Conservation (phyloP, 192 early-diverging fungal genomes). For the Coemansia sp. region DNA sequence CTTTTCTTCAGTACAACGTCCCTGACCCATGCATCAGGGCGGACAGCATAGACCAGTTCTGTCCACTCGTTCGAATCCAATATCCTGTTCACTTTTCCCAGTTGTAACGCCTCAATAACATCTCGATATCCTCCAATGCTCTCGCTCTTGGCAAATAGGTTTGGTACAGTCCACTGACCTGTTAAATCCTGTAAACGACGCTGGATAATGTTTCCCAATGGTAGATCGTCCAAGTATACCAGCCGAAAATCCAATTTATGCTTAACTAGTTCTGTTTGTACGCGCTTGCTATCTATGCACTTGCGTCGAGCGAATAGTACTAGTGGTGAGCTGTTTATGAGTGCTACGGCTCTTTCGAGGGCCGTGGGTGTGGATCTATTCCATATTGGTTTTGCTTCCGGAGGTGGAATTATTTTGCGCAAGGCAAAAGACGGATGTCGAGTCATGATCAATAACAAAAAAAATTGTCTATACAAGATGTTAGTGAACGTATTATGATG, state of each 20-base stretch:
- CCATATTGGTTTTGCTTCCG: slow-evolving; percentile 26
- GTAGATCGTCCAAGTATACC: slow-evolving; percentile 31
- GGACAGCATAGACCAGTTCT: slow-evolving; percentile 35
- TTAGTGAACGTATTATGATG: background rate
- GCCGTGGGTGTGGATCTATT: slow-evolving; percentile 28
- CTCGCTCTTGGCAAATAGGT: slow-evolving; percentile 44
- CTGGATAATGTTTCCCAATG: slow-evolving; percentile 30
- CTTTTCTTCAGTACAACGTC: slow-evolving; percentile 23
- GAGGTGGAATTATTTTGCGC: slow-evolving; percentile 29
- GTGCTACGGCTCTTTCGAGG: slow-evolving; percentile 22
- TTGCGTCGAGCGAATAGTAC: slow-evolving; percentile 36
- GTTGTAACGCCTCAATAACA: slow-evolving; percentile 13
- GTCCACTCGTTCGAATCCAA: slow-evolving; percentile 21
- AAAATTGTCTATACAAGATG: background rate
- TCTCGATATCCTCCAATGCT: slow-evolving; percentile 23
- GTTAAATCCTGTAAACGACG: slow-evolving; percentile 41
- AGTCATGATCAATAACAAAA: background rate
- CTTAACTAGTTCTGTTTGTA: slow-evolving; percentile 8
- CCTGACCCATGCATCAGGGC: slow-evolving; percentile 29
- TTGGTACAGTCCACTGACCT: slow-evolving; percentile 43
- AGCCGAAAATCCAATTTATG: slow-evolving; percentile 15
- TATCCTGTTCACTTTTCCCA: slow-evolving; percentile 17
- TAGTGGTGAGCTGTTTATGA: slow-evolving; percentile 40
- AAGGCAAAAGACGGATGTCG: slow-evolving; percentile 36
- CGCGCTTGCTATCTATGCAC: slow-evolving; percentile 16